Evolutionary conservation across 352 stramenopile species (phyloP).

Genomic region (Phytophthora tubulina): DNA sequence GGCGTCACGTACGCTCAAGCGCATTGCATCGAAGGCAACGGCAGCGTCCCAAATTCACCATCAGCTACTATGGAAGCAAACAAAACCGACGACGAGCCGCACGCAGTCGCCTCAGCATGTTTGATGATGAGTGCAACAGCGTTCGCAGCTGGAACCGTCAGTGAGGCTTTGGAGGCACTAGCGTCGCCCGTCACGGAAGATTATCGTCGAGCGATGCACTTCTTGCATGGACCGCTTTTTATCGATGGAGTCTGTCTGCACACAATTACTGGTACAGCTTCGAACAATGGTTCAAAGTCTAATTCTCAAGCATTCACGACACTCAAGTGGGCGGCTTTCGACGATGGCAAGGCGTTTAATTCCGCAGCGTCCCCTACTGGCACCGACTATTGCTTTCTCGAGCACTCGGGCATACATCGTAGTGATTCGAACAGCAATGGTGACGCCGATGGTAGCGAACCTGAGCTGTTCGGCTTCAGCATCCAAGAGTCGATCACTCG

Average conservation of each 20-base stretch:
- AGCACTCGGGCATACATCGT: conserved; percentile 67
- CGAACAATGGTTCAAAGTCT: not conserved
- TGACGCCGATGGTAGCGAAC: conserved; percentile 12
- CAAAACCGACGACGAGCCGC: conserved; percentile 12
- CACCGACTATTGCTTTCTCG: conserved; percentile 85
- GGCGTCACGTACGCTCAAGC: conserved; percentile 73
- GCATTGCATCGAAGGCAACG: conserved; percentile 59
- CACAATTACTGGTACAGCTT: conserved; percentile 43
- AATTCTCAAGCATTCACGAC: conserved; percentile 67
- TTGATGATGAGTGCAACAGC: conserved; percentile 72
- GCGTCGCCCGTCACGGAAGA: conserved; percentile 72
- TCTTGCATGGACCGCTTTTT: conserved; percentile 67
- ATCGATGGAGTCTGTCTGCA: conserved; percentile 71
- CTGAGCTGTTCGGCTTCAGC: conserved; percentile 65
- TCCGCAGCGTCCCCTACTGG: conserved; percentile 41
- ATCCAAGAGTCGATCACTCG: conserved; percentile 75
- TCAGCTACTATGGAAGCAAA: conserved; percentile 10
- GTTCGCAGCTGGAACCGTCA: conserved; percentile 62
- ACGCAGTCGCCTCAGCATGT: conserved; percentile 45
- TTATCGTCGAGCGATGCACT: conserved; percentile 73
- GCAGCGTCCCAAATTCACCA: conserved; percentile 2
- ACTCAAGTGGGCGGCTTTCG: conserved; percentile 82
- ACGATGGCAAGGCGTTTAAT: conserved; percentile 52
- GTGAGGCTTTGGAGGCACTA: conserved; percentile 72
- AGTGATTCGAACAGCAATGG: not conserved